Percentiles rank a stretch among this genome's conserved stretches.
phyloP scores from a whole-genome alignment of 2,329 filamentous ascomycete species.

The Cryphonectria japonica region DNA sequence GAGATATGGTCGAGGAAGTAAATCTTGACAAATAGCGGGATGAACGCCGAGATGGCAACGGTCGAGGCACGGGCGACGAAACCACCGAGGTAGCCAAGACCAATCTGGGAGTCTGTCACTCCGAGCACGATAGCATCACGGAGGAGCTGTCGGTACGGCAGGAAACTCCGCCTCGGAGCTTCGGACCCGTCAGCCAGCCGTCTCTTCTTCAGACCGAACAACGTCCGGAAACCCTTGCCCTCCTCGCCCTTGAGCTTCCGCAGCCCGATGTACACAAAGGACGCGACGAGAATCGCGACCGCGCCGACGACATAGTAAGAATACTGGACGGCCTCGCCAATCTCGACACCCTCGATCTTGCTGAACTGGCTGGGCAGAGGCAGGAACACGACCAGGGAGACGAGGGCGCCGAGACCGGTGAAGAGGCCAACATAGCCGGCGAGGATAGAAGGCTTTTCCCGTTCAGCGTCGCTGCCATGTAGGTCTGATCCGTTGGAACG shows the following conservation, averaged over 20 bases:
- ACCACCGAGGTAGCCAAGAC: slow-evolving; percentile 86
- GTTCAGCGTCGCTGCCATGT: slow-evolving; percentile 31
- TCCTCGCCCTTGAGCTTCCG: slow-evolving; percentile 72
- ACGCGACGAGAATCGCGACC: slow-evolving; percentile 72
- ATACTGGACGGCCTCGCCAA: slow-evolving; percentile 74
- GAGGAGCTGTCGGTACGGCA: slow-evolving; percentile 64
- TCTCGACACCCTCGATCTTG: slow-evolving; percentile 70
- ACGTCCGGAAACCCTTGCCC: slow-evolving; percentile 69
- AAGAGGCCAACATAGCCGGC: slow-evolving; percentile 92
- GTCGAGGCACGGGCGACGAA: slow-evolving; percentile 95
- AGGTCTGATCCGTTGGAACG: slow-evolving; percentile 35
- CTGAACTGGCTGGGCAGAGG: slow-evolving; percentile 83
- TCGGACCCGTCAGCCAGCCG: slow-evolving; percentile 29
- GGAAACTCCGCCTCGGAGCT: slow-evolving; percentile 36
- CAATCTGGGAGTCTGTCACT: slow-evolving; percentile 76
- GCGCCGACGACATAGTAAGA: slow-evolving; percentile 86
- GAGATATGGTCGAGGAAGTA: slow-evolving; percentile 78
- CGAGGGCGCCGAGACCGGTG: slow-evolving; percentile 86
- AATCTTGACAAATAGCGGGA: slow-evolving; percentile 92
- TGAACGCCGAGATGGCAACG: slow-evolving; percentile 92
- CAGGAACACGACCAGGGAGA: slow-evolving; percentile 81
- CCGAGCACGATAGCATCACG: slow-evolving; percentile 69
- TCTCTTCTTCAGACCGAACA: slow-evolving; percentile 49
- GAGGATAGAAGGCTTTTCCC: slow-evolving; percentile 61
- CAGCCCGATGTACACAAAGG: slow-evolving; percentile 80